Percentiles rank a stretch among this genome's conserved stretches.
These are phyloP conservation scores for Aspergillus aculeatinus DNA, from an alignment of 2,329 filamentous ascomycete genomes.

Conservation along the genomic window DNA sequence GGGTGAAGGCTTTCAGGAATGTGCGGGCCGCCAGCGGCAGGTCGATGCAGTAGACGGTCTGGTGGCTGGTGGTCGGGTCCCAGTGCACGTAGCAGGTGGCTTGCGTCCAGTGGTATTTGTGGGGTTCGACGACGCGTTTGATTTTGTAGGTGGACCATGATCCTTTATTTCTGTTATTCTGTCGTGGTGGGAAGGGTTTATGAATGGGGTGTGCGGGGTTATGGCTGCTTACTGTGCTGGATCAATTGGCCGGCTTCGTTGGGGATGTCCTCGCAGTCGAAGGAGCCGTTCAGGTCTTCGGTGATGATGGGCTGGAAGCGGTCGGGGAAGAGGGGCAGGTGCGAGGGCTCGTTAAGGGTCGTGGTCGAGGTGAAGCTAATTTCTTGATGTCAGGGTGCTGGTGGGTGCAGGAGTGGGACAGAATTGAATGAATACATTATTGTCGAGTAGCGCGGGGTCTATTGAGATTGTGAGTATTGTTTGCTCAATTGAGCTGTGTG, in stretches of 20 bases:
- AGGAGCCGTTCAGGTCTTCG: conserved; percentile 23
- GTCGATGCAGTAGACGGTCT: conserved; percentile 19
- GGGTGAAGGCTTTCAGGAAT: conserved; percentile 2
- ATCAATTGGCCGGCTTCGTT: not conserved
- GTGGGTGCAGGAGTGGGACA: not conserved
- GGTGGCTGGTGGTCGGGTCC: conserved; percentile 7
- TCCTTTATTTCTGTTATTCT: conserved; percentile 5
- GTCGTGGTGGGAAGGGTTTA: too few relatives aligned
- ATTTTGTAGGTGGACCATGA: conserved; percentile 29
- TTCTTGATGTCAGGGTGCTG: too few relatives aligned
- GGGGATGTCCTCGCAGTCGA: conserved; percentile 17
- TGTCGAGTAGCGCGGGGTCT: not conserved
- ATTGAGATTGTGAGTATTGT: not conserved
- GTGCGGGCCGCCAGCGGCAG: not conserved
- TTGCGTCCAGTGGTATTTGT: conserved; percentile 22
- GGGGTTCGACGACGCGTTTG: conserved; percentile 15
- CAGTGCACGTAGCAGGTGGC: conserved; percentile 23
- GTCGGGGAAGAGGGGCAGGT: not conserved
- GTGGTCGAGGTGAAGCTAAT: not conserved
- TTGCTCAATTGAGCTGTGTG: not conserved
- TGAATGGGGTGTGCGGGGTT: too few relatives aligned
- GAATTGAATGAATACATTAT: not conserved
- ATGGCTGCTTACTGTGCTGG: not conserved
- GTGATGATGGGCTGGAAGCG: conserved; percentile 12
- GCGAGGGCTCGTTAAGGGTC: not conserved